phyloP scores from a whole-genome alignment of 106 monocot genomes.

The Phalaenopsis equestris region DNA sequence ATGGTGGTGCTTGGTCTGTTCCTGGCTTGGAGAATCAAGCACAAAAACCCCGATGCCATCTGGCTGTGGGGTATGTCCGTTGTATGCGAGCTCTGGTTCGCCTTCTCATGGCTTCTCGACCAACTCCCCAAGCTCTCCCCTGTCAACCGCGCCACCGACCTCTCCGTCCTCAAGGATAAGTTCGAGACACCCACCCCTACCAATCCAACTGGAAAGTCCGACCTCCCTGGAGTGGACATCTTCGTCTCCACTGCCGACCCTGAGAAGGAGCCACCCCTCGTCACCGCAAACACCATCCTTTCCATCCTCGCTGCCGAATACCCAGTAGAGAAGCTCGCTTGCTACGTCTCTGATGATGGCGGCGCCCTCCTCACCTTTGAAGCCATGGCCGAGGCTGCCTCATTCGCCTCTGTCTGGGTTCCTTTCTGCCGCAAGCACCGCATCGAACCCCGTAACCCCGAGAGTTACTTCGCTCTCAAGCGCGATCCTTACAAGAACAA shows the following conservation, averaged over 20 bases:
- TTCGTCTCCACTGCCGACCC: conserved; percentile 66
- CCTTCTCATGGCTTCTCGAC: conserved; percentile 75
- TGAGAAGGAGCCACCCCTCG: conserved; percentile 49
- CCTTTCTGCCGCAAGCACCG: conserved; percentile 53
- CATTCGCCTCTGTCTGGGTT: conserved; percentile 47
- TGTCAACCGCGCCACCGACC: conserved; percentile 51
- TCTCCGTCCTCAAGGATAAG: conserved; percentile 35
- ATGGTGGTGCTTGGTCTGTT: conserved; percentile 34
- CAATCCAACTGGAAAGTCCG: conserved; percentile 39
- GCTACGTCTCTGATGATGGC: conserved; percentile 16
- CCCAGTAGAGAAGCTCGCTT: conserved; percentile 13
- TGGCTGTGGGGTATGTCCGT: conserved; percentile 83
- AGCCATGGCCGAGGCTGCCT: conserved; percentile 48
- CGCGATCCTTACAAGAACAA: conserved; percentile 53
- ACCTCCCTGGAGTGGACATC: conserved; percentile 63
- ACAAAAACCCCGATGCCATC: conserved; percentile 47
- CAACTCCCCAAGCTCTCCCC: conserved; percentile 66
- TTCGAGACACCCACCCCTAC: conserved; percentile 28
- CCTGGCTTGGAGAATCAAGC: conserved; percentile 42
- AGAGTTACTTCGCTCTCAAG: conserved; percentile 48
- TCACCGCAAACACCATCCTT: conserved; percentile 55
- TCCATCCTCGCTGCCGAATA: conserved; percentile 27
- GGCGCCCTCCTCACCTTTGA: conserved; percentile 14
- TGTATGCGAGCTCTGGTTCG: conserved; percentile 70
- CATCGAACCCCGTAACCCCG: conserved; percentile 53